A percentile compares a stretch with the other conserved stretches of the same genome.
Conservation (phyloP, 2,329 filamentous ascomycete genomes). For the Aspergillus ruber region DNA sequence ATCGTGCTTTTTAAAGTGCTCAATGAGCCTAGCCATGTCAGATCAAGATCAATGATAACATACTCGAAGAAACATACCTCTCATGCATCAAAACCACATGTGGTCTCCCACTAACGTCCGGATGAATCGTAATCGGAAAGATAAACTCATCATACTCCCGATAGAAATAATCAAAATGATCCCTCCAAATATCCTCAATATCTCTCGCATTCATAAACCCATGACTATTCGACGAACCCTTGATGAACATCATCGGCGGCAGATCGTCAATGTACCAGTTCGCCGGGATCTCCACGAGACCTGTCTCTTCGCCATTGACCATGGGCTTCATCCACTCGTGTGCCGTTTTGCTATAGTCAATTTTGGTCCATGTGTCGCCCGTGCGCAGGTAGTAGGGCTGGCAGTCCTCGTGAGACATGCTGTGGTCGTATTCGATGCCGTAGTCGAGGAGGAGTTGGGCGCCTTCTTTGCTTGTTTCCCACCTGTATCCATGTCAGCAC, state of each 20-base stretch:
- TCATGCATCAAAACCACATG: slow-evolving; percentile 70
- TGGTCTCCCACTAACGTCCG: slow-evolving; percentile 64
- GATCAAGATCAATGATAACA: background rate
- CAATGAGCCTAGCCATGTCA: slow-evolving; percentile 17
- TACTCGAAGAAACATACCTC: slow-evolving; percentile 36
- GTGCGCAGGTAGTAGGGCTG: slow-evolving; percentile 39
- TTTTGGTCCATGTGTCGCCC: slow-evolving; percentile 40
- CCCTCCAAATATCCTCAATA: slow-evolving; percentile 57
- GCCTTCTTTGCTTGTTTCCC: slow-evolving; percentile 65
- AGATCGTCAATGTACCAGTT: slow-evolving; percentile 42
- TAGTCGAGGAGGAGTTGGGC: slow-evolving; percentile 41
- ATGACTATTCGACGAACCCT: slow-evolving; percentile 44
- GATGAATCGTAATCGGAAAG: slow-evolving; percentile 71
- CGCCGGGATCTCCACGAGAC: slow-evolving; percentile 39
- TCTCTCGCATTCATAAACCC: slow-evolving; percentile 54
- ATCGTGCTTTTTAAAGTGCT: slow-evolving; percentile 20
- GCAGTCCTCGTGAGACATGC: slow-evolving; percentile 40
- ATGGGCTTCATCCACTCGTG: slow-evolving; percentile 42
- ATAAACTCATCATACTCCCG: slow-evolving; percentile 70
- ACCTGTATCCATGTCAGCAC: slow-evolving; percentile 27
- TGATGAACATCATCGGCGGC: slow-evolving; percentile 42
- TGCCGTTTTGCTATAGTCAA: slow-evolving; percentile 35
- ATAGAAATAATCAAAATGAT: slow-evolving; percentile 63
- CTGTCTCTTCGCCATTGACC: slow-evolving; percentile 39
- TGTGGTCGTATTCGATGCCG: slow-evolving; percentile 42